Percentiles rank a stretch among this genome's conserved stretches.
Evolutionary conservation across 352 stramenopile species (phyloP).

Genomic region (Thalassiosira delicatula): DNA sequence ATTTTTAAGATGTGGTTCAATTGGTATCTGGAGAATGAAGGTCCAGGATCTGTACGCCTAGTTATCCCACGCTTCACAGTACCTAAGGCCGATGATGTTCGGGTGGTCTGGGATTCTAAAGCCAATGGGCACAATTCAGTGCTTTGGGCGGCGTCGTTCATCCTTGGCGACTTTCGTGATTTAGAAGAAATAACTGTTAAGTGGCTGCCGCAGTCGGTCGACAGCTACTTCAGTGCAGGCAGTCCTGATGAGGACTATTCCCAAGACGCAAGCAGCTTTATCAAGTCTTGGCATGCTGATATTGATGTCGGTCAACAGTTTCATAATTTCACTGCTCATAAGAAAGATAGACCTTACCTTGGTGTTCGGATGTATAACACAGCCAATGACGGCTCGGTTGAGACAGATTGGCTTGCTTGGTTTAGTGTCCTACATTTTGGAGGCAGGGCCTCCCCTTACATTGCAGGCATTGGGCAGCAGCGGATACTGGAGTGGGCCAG

Average conservation of each 20-base stretch:
- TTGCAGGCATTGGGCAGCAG: constrained; percentile 19
- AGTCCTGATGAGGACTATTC: constrained; percentile 23
- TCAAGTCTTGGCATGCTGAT: constrained; percentile 40
- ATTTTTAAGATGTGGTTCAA: constrained; percentile 27
- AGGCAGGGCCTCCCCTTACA: constrained; percentile 23
- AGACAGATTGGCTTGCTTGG: constrained; percentile 17
- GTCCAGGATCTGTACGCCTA: background rate
- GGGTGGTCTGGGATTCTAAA: constrained; percentile 45
- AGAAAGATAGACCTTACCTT: constrained; percentile 13
- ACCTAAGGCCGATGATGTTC: constrained; percentile 23
- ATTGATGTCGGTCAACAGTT: constrained; percentile 67
- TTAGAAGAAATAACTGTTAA: constrained; percentile 30
- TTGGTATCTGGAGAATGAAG: constrained; percentile 22
- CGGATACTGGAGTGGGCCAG: constrained; percentile 24
- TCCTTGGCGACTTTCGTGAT: constrained; percentile 16
- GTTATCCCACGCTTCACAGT: constrained; percentile 28
- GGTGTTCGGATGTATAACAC: constrained; percentile 37
- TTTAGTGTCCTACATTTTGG: too few relatives aligned
- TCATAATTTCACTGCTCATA: constrained; percentile 62
- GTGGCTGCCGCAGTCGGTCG: constrained; percentile 23
- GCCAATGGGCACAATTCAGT: constrained; percentile 36
- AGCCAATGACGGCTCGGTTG: constrained; percentile 15
- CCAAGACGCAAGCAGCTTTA: constrained; percentile 6
- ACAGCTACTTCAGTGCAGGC: constrained; percentile 6
- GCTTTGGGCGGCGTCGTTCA: constrained; percentile 32